Percentiles rank a stretch among this genome's conserved stretches.
phyloP scores from a whole-genome alignment of 768 basidiomycete species.

The Mycena belliarum region DNA sequence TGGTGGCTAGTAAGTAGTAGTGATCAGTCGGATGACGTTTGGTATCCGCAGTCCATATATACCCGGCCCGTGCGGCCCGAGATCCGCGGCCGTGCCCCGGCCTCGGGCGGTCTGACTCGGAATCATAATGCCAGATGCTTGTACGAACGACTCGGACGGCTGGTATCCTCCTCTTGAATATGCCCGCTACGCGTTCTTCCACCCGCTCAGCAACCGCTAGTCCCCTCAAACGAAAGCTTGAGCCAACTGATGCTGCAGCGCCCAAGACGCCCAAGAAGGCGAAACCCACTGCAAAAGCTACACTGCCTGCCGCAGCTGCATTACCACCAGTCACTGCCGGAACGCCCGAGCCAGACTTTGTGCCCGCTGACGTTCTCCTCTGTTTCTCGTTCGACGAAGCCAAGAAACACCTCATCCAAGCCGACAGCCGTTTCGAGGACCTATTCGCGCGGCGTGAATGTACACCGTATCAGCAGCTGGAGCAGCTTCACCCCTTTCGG shows the following conservation, averaged over 20 bases:
- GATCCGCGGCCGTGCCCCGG: background rate
- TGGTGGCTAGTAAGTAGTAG: too few species aligned
- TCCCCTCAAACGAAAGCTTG: conserved; percentile 10
- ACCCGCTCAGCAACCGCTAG: conserved; percentile 25
- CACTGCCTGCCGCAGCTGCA: background rate
- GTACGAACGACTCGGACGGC: background rate
- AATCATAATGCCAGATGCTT: background rate
- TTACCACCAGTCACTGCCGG: conserved; percentile 15
- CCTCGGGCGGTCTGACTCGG: background rate
- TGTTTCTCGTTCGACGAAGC: conserved; percentile 80
- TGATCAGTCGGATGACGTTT: too few species aligned
- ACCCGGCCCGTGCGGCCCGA: background rate
- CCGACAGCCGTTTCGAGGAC: conserved; percentile 70
- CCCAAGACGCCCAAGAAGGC: conserved; percentile 24
- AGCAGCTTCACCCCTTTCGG: conserved; percentile 83
- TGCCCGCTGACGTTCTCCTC: conserved; percentile 61
- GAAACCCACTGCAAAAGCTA: conserved; percentile 5
- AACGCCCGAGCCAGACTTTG: conserved; percentile 35
- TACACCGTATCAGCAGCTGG: conserved; percentile 74
- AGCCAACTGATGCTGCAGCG: background rate
- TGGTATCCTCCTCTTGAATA: conserved; percentile 21
- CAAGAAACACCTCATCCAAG: conserved; percentile 64
- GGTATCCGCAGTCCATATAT: too few species aligned
- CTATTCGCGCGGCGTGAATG: conserved; percentile 68
- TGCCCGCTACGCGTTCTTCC: conserved; percentile 39